A percentile compares a stretch with the other conserved stretches of the same genome.
Evolutionary conservation across 176 grass and related monocot species (phyloP).

Genomic region (Elaeis guineensis): DNA sequence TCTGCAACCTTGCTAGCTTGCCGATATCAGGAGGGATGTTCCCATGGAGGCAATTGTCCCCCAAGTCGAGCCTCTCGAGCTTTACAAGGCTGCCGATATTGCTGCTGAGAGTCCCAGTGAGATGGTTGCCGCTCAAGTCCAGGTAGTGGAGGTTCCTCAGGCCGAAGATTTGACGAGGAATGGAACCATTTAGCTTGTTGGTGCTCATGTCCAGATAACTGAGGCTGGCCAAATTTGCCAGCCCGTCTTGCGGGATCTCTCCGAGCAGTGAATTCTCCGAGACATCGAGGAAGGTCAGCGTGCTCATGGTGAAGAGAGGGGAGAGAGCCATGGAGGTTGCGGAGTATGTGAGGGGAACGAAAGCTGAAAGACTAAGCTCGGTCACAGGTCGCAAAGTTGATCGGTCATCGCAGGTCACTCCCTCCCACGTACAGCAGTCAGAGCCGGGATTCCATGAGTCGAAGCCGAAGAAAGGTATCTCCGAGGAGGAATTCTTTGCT

Average conservation of each 20-base stretch:
- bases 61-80: slow-evolving; percentile 1
- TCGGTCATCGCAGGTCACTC: background rate
- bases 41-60: slow-evolving; percentile 9
- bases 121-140: slow-evolving; percentile 10
- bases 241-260: slow-evolving; percentile 14
- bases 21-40: slow-evolving; percentile 13
- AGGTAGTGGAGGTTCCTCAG: slow-evolving; percentile 15
- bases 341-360: background rate
- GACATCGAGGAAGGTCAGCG: background rate
- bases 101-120: slow-evolving; percentile 6
- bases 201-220: slow-evolving; percentile 18
- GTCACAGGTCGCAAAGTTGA: slow-evolving; percentile 8
- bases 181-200: slow-evolving; percentile 19
- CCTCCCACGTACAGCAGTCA: slow-evolving; percentile 25
- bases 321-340: background rate
- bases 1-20: slow-evolving; percentile 1
- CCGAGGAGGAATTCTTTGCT: background rate
- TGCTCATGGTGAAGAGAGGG: background rate
- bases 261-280: slow-evolving; percentile 5
- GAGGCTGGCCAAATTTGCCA: slow-evolving; percentile 6
- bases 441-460: slow-evolving; percentile 11
- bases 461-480: slow-evolving; percentile 9
- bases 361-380: background rate
- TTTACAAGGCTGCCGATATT: slow-evolving; percentile 10
- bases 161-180: slow-evolving; percentile 11